phyloP scores from a whole-genome alignment of 2,329 filamentous ascomycete genomes.

The Cladosporium sp. region DNA sequence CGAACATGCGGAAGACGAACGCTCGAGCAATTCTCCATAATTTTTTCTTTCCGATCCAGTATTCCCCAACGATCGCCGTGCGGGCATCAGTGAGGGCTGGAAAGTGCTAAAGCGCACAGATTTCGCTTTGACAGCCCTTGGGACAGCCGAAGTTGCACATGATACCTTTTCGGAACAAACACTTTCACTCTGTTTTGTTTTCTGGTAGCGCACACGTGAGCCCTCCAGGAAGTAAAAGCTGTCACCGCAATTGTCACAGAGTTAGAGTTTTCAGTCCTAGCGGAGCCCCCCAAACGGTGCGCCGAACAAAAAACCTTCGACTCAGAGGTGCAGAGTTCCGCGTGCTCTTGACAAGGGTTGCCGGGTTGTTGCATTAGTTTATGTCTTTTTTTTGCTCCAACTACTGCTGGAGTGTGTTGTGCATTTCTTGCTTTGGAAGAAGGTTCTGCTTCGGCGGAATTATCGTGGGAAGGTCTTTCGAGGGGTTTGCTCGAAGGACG shows the following conservation, averaged over 20 bases:
- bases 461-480: background rate
- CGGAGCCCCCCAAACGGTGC: too few relatives aligned
- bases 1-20: background rate
- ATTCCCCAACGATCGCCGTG: background rate
- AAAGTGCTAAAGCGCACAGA: background rate
- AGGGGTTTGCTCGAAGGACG: background rate
- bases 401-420: background rate
- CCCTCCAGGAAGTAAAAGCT: background rate
- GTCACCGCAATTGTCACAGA: background rate
- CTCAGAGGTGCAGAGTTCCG: too few relatives aligned
- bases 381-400: background rate
- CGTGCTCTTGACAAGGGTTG: background rate
- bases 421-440: background rate
- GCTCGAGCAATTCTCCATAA: background rate
- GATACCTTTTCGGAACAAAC: background rate
- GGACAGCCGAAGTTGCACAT: background rate
- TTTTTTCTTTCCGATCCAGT: background rate
- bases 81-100: background rate
- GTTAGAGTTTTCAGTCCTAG: too few relatives aligned
- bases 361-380: background rate
- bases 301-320: too few relatives aligned
- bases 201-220: background rate
- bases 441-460: conserved; percentile 3
- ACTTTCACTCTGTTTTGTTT: background rate
- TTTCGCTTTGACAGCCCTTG: background rate